phyloP scores from a whole-genome alignment of 257 asterid genomes.

The Gardenia jasminoides region DNA sequence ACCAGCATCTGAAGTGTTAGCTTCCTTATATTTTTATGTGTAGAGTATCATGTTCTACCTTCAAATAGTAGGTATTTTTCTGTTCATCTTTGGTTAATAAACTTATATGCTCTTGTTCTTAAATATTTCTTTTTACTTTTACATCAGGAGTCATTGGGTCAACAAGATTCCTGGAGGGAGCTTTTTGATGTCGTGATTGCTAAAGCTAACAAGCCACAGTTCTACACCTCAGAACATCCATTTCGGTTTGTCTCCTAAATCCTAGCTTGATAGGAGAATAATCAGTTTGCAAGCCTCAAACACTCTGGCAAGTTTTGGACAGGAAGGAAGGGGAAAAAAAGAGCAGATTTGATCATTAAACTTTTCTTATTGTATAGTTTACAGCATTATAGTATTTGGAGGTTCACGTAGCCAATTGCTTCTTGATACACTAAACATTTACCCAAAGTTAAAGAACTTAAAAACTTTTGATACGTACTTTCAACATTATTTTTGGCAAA shows the following conservation, averaged over 20 bases:
- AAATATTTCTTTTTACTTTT: conserved; percentile 21
- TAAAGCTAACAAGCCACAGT: conserved; percentile 93
- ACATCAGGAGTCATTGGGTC: conserved; percentile 72
- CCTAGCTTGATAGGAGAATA: neutral
- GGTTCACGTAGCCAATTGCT: neutral
- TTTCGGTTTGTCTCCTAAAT: conserved; percentile 57
- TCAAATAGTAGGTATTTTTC: neutral
- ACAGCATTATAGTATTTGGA: neutral
- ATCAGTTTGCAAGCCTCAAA: neutral
- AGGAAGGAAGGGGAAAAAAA: neutral
- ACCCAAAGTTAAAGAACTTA: neutral
- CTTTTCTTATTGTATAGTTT: neutral
- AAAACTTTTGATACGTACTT: too few species aligned
- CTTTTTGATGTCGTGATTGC: conserved; percentile 97
- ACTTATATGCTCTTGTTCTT: conserved; percentile 5
- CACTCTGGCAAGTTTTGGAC: neutral
- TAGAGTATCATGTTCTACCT: neutral
- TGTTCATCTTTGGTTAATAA: neutral
- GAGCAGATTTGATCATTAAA: neutral
- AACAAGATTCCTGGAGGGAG: conserved; percentile 88
- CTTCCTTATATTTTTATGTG: neutral
- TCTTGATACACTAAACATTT: too few species aligned
- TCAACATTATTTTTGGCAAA: too few species aligned
- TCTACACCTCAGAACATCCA: conserved; percentile 95
- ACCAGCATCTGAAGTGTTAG: conserved; percentile 9